A percentile compares a stretch with the other conserved stretches of the same genome.
Evolutionary conservation across 768 basidiomycete genomes (phyloP).

Genomic region (Tephrocybe sp.): DNA sequence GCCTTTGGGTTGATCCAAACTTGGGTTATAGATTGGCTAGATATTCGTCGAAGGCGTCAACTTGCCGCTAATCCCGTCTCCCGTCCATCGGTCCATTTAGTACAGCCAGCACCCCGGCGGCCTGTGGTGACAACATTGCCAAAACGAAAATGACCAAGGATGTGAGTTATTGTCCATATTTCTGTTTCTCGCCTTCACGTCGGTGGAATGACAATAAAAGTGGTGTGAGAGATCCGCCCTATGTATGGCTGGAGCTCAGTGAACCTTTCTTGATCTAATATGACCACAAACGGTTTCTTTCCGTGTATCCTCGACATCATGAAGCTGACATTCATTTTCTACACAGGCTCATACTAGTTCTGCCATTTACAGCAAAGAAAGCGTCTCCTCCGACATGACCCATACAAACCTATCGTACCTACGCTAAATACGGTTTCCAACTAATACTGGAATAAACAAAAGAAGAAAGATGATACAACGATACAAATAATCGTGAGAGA

Average conservation of each 20-base stretch:
- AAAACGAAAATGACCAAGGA: slow-evolving; percentile 13
- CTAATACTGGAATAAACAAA: background rate
- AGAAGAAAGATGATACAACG: slow-evolving; percentile 17
- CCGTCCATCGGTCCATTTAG: background rate
- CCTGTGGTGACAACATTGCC: background rate
- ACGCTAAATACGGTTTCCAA: slow-evolving; percentile 9
- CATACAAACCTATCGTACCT: slow-evolving; percentile 13
- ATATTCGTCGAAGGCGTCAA: slow-evolving; percentile 37
- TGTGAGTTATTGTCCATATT: slow-evolving; percentile 21
- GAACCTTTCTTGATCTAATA: slow-evolving; percentile 91
- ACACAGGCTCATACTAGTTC: no score
- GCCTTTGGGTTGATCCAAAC: slow-evolving; percentile 73
- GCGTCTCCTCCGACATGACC: no score
- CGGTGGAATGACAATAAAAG: slow-evolving; percentile 67
- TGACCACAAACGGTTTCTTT: slow-evolving; percentile 45
- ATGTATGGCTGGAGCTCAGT: slow-evolving; percentile 48
- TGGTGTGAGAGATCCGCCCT: slow-evolving; percentile 71
- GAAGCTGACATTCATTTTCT: background rate
- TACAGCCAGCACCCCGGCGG: background rate
- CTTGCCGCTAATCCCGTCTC: slow-evolving; percentile 9
- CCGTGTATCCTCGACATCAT: background rate
- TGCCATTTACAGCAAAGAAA: no score
- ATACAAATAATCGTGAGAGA: slow-evolving; percentile 7
- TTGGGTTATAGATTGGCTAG: slow-evolving; percentile 70
- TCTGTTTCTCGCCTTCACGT: slow-evolving; percentile 1